These are phyloP conservation scores for Climacium dendroides DNA, from an alignment of 225 moss, liverwort and hornwort species.

Conservation along the genomic window DNA sequence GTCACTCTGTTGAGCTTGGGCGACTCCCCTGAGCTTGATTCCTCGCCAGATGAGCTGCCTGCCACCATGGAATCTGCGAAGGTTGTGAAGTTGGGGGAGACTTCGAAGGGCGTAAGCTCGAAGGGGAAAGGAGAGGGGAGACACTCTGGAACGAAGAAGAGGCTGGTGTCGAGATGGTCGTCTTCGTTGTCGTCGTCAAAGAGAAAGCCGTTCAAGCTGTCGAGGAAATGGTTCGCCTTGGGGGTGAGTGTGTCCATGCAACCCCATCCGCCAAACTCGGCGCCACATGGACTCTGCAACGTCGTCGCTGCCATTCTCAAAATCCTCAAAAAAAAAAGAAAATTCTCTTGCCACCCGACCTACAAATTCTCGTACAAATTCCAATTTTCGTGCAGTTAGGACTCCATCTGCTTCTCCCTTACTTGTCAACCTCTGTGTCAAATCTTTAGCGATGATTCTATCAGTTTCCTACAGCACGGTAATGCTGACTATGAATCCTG, in stretches of 20 bases:
- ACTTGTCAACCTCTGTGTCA: neutral
- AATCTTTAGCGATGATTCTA: too few species aligned
- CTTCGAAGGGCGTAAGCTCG: neutral
- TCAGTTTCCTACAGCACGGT: neutral
- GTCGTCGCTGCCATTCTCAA: neutral
- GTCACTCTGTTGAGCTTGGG: conserved; percentile 8
- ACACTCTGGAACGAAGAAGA: neutral
- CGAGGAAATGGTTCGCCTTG: neutral
- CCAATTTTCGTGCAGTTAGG: neutral
- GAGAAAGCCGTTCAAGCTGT: neutral
- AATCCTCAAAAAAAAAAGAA: neutral
- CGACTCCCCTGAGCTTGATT: neutral
- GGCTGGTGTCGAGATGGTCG: neutral
- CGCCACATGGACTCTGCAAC: neutral
- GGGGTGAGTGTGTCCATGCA: neutral
- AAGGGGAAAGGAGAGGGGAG: neutral
- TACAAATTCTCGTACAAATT: neutral
- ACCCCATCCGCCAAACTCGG: conserved; percentile 1
- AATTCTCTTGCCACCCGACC: neutral
- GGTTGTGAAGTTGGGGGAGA: neutral
- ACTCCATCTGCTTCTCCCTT: neutral
- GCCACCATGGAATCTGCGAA: neutral
- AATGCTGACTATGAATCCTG: neutral
- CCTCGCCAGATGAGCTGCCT: neutral
- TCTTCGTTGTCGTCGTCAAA: neutral